Base-by-base conservation (phyloP, 148 eudicot species). In the Chenopodium quinoa region DNA sequence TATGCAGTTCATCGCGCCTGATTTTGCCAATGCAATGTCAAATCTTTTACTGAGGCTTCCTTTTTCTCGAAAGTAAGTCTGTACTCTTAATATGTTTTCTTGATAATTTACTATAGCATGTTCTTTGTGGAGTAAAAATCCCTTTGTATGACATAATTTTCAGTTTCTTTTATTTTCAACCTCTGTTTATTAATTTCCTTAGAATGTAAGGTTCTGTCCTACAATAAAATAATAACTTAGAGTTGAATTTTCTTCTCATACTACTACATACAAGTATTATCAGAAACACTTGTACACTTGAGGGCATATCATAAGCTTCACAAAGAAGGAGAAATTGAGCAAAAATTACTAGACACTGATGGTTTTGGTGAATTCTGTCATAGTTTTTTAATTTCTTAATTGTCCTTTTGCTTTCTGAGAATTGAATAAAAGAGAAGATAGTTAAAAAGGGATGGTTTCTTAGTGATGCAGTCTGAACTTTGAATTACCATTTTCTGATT, bases 21-120 rank as follows among this genome's bases (percentile, higher is more conserved):
- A 95, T 90, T 20, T 92, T 80, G 93, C 85, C 80, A 88, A 89
- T 83, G 85, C 97, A 68, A 93, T 95, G 97, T 91, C 97, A 2
- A 76, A 60, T 75, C 88, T 93, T 73, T 82, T 93, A 23, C 81
- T 95, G 20, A 90, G 77, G 90, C 92, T 93, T 62, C 98, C 97
- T 52, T 95, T 93, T 84, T 92, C 98, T 13, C 85, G 98, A 58
- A 94, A 89, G 98, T 94, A 88, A 52, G 84, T 80, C 64, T 54
- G 2, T 50, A 20, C 65, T 31, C 44, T 2, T 32, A 27, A 4
- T 71, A 37, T 75, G 5, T 81, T 23, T 22, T 60, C 9, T 23
- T 12, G 50, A 44, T 44, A n/a, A 46, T 10, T 29, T 8, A 20
- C 34, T 25, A 20, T 62, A 10, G 76, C 68, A 5, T 54, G 65